phyloP scores from a whole-genome alignment of 2,329 filamentous ascomycete genomes.

The Leptographium procerum region DNA sequence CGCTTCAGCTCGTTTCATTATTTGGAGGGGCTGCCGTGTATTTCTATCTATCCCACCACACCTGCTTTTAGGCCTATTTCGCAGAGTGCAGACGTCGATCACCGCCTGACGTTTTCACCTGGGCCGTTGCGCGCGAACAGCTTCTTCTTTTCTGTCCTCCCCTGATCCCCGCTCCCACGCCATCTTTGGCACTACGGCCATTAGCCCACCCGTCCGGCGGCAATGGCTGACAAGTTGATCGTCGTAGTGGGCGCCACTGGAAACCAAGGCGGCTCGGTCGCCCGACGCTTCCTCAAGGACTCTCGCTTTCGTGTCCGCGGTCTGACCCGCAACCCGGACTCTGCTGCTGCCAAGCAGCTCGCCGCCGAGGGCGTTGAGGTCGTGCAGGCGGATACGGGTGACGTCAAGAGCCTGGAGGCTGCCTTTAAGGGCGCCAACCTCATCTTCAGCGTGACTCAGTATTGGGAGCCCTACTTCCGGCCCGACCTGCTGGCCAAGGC shows the following conservation, averaged over 20 bases:
- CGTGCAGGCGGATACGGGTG: slow-evolving; percentile 31
- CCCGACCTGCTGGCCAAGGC: slow-evolving; percentile 29
- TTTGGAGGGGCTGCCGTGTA: no score
- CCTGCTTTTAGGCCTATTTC: no score
- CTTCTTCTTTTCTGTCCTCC: not conserved
- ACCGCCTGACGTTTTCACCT: not conserved
- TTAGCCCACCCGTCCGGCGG: not conserved
- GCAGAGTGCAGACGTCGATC: no score
- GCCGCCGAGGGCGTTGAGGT: slow-evolving; percentile 29
- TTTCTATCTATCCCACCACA: no score
- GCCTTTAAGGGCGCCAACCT: slow-evolving; percentile 34
- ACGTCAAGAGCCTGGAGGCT: slow-evolving; percentile 24
- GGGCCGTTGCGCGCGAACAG: not conserved
- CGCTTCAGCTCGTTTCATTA: no score
- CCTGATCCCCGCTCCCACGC: no score
- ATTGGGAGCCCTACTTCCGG: slow-evolving; percentile 39
- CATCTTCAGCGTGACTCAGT: slow-evolving; percentile 46
- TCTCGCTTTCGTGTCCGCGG: slow-evolving; percentile 33
- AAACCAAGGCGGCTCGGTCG: slow-evolving; percentile 42
- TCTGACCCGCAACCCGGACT: slow-evolving; percentile 32
- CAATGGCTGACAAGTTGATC: slow-evolving; percentile 22
- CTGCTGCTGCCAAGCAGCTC: slow-evolving; percentile 28
- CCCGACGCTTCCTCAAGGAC: slow-evolving; percentile 29
- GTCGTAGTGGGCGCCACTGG: slow-evolving; percentile 37
- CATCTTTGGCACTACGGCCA: not conserved